Evolutionary conservation across 1,284 basidiomycete genomes (phyloP).

Genomic region (Amylostereum chailletii): DNA sequence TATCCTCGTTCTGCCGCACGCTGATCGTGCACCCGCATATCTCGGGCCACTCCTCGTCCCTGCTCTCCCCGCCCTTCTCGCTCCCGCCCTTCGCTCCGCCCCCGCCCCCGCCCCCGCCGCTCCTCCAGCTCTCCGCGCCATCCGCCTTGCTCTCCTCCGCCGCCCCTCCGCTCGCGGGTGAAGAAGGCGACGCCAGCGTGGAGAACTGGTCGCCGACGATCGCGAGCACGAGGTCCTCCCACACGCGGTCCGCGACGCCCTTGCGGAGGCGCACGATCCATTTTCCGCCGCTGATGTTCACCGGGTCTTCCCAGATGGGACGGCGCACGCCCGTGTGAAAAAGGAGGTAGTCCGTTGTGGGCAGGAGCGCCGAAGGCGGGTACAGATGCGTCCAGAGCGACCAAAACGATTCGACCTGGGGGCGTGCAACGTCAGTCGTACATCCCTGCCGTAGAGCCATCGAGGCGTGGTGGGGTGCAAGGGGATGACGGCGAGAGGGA

Average conservation of each 20-base stretch:
- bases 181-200: constrained; percentile 35
- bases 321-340: constrained; percentile 76
- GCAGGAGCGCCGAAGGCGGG: constrained; percentile 61
- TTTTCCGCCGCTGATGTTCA: constrained; percentile 83
- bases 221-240: constrained; percentile 76
- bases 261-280: constrained; percentile 85
- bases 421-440: constrained; percentile 2
- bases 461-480: not conserved
- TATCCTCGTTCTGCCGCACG: constrained; percentile 76
- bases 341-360: constrained; percentile 79
- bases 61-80: constrained; percentile 20
- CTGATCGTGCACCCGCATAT: constrained; percentile 82
- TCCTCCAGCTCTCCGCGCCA: constrained; percentile 25
- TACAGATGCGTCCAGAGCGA: constrained; percentile 74
- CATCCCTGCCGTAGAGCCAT: no score
- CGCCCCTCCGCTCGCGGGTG: constrained; percentile 1
- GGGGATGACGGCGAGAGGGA: constrained; percentile 14
- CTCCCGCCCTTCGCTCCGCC: not conserved
- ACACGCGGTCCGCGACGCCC: constrained; percentile 72
- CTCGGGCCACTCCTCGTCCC: constrained; percentile 50
- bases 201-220: constrained; percentile 76
- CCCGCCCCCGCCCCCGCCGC: not conserved
- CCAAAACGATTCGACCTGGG: constrained; percentile 77
- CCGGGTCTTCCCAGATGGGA: constrained; percentile 87
- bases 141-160: constrained; percentile 15